These are phyloP conservation scores for Erysimum cheiranthoides DNA, from an alignment of 345 rosid species.

Conservation along the genomic window DNA sequence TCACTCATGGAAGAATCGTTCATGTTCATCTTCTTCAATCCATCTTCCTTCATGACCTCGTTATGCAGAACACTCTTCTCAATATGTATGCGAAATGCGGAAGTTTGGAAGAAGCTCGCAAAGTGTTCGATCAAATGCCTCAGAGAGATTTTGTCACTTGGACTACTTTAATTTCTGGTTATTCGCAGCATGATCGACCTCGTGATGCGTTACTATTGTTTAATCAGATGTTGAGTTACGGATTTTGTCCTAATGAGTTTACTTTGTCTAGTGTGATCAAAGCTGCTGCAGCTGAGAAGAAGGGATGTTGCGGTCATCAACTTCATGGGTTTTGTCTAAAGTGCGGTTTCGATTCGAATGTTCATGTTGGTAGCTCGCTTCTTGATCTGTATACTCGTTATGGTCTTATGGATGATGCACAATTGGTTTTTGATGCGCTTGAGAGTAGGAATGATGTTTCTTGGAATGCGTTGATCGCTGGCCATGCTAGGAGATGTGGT, in stretches of 20 bases:
- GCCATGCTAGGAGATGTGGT: constrained; percentile 59
- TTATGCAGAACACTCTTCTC: constrained; percentile 52
- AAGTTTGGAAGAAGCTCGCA: constrained; percentile 53
- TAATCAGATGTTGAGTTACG: constrained; percentile 51
- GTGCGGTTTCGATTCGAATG: constrained; percentile 55
- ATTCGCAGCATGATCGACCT: constrained; percentile 55
- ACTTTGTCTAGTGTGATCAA: constrained; percentile 66
- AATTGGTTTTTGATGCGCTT: constrained; percentile 50
- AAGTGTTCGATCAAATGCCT: constrained; percentile 61
- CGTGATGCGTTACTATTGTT: constrained; percentile 56
- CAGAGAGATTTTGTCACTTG: constrained; percentile 55
- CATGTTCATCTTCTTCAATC: constrained; percentile 53
- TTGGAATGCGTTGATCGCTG: constrained; percentile 75
- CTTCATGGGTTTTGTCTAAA: constrained; percentile 60
- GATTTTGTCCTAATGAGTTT: constrained; percentile 57
- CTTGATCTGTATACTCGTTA: constrained; percentile 64
- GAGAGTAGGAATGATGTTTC: constrained; percentile 67
- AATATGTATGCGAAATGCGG: constrained; percentile 60
- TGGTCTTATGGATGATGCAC: constrained; percentile 59
- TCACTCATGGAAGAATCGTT: constrained; percentile 51
- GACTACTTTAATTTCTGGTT: constrained; percentile 69
- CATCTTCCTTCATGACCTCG: constrained; percentile 45
- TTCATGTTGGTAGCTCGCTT: constrained; percentile 69
- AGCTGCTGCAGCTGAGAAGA: constrained; percentile 54
- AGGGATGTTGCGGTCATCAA: constrained; percentile 52